Base-by-base conservation (phyloP, 176 grass and related monocot genomes). In the Musa acuminata region DNA sequence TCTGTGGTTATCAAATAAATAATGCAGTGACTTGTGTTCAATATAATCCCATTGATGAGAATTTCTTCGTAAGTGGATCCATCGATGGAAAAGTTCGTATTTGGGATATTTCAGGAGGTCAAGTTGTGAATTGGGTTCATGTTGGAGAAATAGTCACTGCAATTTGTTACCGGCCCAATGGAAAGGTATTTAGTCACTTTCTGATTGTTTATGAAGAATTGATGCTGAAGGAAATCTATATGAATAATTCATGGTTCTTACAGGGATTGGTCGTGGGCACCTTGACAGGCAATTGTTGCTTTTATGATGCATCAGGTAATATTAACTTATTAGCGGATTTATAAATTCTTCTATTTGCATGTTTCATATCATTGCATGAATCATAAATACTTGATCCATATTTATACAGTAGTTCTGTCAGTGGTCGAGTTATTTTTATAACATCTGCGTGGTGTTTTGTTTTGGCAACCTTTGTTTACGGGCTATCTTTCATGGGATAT, bases 71-170 rank as follows among this genome's bases (percentile, higher is more conserved):
- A 52, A 99, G 79, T 80, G 90, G 96, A 80, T 99, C 96, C 0
- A 95, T 99, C 78, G 96, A 99, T 77, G 96, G 96, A 80, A 99
- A 95, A 89, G 82, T 99, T 53, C 90, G 96, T 73, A 86, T 91
- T 64, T 99, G 96, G 96, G 77, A 88, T 69, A 87, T 95, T 79
- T 24, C 43, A 51, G 76, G 74, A 78, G 72, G 86, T 72, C 86
- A 84, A 25, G 96, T 99, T 80, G 83, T 87, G 21, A 86, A 95
- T 80, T 99, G 96, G 96, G 81, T 72, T 13, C 88, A 99, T 79
- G 72, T 68, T 74, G 89, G 77, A 69, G 91, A 99, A 77, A 99
- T 99, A 58, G 81, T 91, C 20, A 99, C 91, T 64, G 86, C 91
- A 53, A 80, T 95, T 77, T 87, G 88, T 83, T 99, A 95, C 77